Evolutionary conservation across 306 rosid genomes (phyloP).

Genomic region (Vicia faba): DNA sequence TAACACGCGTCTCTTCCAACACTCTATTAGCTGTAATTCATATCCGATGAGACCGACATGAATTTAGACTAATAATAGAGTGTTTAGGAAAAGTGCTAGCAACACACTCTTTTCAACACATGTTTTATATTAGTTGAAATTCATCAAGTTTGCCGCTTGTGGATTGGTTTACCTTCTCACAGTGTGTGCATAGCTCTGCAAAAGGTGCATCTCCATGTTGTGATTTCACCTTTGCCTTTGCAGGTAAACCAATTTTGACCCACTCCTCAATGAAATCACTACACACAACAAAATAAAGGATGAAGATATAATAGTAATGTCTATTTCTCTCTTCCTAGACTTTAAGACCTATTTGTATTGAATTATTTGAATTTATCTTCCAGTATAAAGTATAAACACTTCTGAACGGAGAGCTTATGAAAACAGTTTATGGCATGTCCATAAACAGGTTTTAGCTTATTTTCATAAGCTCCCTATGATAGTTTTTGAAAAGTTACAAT

Average conservation of each 20-base stretch:
- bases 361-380: no score
- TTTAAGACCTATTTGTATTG: no score
- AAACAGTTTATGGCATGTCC: no score
- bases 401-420: no score
- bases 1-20: background rate
- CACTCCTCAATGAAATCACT: constrained; percentile 94
- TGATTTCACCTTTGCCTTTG: constrained; percentile 71
- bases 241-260: constrained; percentile 76
- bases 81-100: background rate
- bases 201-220: constrained; percentile 40
- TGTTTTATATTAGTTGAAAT: background rate
- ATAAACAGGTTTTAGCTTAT: no score
- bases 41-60: background rate
- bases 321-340: no score
- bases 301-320: background rate
- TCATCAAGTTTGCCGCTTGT: background rate
- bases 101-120: background rate
- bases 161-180: constrained; percentile 68
- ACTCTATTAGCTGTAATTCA: background rate
- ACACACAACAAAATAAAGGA: constrained; percentile 29
- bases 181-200: constrained; percentile 60
- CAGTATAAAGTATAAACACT: no score
- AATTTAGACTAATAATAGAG: background rate
- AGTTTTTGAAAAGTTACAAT: no score
- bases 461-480: no score